Evolutionary conservation across 2,329 filamentous ascomycete genomes (phyloP), one percentile per base, ranked within the genome.

Genomic region (Ascochyta fabae): DNA sequence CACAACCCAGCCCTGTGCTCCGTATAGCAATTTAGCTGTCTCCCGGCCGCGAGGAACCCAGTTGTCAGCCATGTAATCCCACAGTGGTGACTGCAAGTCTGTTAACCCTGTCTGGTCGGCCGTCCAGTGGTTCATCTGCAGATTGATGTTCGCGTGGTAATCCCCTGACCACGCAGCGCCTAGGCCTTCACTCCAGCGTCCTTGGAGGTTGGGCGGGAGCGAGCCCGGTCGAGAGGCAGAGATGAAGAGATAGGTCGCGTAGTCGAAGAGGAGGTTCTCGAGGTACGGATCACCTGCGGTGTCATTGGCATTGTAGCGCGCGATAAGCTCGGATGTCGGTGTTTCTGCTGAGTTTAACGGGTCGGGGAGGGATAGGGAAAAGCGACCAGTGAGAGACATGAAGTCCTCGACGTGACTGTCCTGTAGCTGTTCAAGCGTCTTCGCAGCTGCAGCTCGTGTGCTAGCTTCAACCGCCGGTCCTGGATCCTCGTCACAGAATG

Each of bases 121-220:
- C 1, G 73, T 64, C 84, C 84, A 87, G 61, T 86, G 80, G 55
- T 86, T 86, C 84, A 86, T 86, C 59, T 87, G 82, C 0, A 86
- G 53, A 53, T 86, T 86, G 62, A 87, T 86, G 57, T 86, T 83
- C 35, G 79, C 75, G 48, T 85, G 83, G 52, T 85, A 86, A 60
- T 86, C 83, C 2, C 75, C 79, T 12, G 79, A 77, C 84, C 84
- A 85, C 0, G 79, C 77, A 4, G 78, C 73, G 0, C 61, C 60
- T 3, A 81, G 65, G 0, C 75, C 68, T 40, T 82, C 78, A 4
- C 78, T 80, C 85, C 84, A 87, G 16, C 78, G 76, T 0, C 84
- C 84, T 64, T 84, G 83, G 0, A 87, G 75, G 52, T 86, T 86
- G 0, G 84, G 76, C 0, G 84, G 84, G 0, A 87, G 74, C 0